Percentiles rank a stretch among this genome's conserved stretches.
phyloP scores from a whole-genome alignment of 2,329 filamentous ascomycete species.

The Biscogniauxia sp. region DNA sequence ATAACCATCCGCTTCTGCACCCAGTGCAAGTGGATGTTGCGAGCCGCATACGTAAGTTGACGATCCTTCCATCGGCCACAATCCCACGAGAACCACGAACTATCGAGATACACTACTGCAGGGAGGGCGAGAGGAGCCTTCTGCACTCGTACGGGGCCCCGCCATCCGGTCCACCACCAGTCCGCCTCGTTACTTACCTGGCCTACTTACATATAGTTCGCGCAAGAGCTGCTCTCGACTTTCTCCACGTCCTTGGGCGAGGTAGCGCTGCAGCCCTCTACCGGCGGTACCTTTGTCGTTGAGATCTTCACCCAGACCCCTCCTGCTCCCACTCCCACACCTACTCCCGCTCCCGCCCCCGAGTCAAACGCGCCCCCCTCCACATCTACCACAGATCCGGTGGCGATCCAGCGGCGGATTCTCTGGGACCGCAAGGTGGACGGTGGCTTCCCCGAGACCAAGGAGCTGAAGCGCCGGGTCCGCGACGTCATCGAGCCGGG shows the following conservation, averaged over 20 bases:
- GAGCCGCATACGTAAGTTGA: constrained; percentile 74
- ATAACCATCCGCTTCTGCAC: constrained; percentile 91
- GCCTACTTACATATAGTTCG: constrained; percentile 66
- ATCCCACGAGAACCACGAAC: background rate
- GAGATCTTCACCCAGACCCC: constrained; percentile 47
- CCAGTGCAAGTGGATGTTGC: constrained; percentile 88
- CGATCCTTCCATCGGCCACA: background rate
- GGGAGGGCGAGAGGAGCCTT: too few species aligned
- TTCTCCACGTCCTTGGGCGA: constrained; percentile 83
- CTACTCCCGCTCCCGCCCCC: constrained; percentile 20
- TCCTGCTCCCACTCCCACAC: constrained; percentile 20
- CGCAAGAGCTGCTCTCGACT: constrained; percentile 91
- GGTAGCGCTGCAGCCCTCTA: constrained; percentile 80
- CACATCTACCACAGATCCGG: constrained; percentile 32
- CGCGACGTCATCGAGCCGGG: constrained; percentile 78
- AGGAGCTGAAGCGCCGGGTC: constrained; percentile 82
- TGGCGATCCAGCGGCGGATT: constrained; percentile 41
- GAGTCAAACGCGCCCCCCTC: constrained; percentile 14
- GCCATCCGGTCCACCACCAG: too few species aligned
- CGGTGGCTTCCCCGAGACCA: constrained; percentile 91
- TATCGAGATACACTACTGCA: too few species aligned
- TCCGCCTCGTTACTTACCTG: too few species aligned
- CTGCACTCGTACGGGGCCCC: too few species aligned
- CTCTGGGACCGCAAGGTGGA: constrained; percentile 88
- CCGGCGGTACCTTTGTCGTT: constrained; percentile 80